Evolutionary conservation across 106 monocot species (phyloP).

Genomic region (Allium fistulosum): DNA sequence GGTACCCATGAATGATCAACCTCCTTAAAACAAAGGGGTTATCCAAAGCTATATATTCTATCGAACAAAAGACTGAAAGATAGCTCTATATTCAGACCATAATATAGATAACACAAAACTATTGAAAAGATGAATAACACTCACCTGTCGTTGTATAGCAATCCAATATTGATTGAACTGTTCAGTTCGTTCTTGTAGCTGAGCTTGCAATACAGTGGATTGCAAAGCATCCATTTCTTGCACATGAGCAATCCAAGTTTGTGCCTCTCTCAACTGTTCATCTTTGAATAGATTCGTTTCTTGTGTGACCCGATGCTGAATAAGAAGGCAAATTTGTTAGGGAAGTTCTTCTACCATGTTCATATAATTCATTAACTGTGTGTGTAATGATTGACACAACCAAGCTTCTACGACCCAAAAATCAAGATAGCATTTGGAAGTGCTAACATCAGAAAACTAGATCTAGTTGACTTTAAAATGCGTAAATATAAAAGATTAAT

Average conservation of each 20-base stretch:
- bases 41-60: no score
- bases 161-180: slow-evolving; percentile 90
- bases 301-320: slow-evolving; percentile 83
- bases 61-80: no score
- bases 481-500: background rate
- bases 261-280: slow-evolving; percentile 82
- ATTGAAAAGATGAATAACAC: background rate
- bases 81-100: background rate
- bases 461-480: no score
- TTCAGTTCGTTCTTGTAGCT: slow-evolving; percentile 72
- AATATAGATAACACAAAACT: background rate
- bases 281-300: slow-evolving; percentile 81
- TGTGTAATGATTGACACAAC: background rate
- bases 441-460: background rate
- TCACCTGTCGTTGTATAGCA: slow-evolving; percentile 67
- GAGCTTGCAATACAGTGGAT: slow-evolving; percentile 66
- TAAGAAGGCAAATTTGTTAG: slow-evolving; percentile 10
- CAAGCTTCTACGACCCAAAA: background rate
- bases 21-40: no score
- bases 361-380: slow-evolving; percentile 2
- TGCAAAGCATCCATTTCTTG: slow-evolving; percentile 89
- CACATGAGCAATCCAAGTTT: slow-evolving; percentile 69
- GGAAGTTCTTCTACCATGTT: background rate
- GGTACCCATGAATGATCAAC: no score
- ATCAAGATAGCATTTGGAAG: background rate